These are phyloP conservation scores for Pseudonectria buxi DNA, from an alignment of 2,329 filamentous ascomycete genomes.

Conservation along the genomic window DNA sequence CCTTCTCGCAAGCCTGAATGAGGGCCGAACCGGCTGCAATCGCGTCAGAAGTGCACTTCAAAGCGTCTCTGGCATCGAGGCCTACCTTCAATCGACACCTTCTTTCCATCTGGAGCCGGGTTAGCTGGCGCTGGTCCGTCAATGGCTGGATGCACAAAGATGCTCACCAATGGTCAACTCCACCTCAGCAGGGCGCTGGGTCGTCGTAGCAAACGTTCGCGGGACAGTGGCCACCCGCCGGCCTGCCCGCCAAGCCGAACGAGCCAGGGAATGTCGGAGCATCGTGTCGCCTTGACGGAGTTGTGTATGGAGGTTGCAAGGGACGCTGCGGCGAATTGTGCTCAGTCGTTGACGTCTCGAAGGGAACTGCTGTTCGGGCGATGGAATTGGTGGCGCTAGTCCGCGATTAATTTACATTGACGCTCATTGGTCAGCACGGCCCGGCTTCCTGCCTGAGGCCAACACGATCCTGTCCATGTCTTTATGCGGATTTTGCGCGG, in stretches of 20 bases:
- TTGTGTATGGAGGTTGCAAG: constrained; percentile 32
- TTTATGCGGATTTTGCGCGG: constrained; percentile 15
- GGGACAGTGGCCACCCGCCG: constrained; percentile 53
- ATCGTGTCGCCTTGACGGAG: constrained; percentile 57
- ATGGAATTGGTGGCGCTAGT: constrained; percentile 34
- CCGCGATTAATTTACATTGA: constrained; percentile 38
- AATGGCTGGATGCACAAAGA: constrained; percentile 24
- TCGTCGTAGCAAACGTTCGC: constrained; percentile 76
- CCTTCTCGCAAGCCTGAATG: constrained; percentile 99
- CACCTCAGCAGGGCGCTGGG: constrained; percentile 78
- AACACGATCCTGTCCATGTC: constrained; percentile 5
- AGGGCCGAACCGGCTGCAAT: constrained; percentile 82
- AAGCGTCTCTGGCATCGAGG: constrained; percentile 10
- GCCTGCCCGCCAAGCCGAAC: constrained; percentile 61
- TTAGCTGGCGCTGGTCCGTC: constrained; percentile 25
- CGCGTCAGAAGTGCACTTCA: constrained; percentile 28
- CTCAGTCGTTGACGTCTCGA: constrained; percentile 35
- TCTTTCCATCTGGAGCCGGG: constrained; percentile 73
- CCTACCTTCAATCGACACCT: constrained; percentile 93
- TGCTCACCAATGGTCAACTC: constrained; percentile 84
- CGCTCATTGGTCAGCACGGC: constrained; percentile 33
- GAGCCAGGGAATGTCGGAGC: constrained; percentile 62
- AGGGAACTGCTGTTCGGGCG: constrained; percentile 32
- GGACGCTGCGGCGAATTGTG: constrained; percentile 29
- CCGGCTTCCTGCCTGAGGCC: constrained; percentile 32